Evolutionary conservation across 2,329 filamentous ascomycete genomes (phyloP), one percentile per base, ranked within the genome.

Genomic region (Beauveria bassiana): DNA sequence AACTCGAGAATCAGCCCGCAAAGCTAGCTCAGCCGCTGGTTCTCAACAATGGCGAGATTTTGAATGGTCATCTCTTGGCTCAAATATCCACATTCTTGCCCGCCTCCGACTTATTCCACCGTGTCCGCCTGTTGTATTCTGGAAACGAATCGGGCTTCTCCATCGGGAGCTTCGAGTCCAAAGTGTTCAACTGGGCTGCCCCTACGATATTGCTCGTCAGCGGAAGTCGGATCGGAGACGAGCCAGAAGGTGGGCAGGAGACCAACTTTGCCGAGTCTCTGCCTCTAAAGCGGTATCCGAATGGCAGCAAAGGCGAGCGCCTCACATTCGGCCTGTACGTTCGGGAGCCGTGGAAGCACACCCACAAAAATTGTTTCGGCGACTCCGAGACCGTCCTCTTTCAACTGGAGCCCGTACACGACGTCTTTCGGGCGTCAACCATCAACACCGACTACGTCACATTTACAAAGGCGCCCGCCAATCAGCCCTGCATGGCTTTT

Each of bases 161-260:
- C 22, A 88, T 91, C 84, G 87, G 88, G 24, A 87, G 86, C 61
- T 91, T 91, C 65, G 86, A 91, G 69, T 82, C 86, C 22, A 87
- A 86, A 66, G 86, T 90, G 3, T 89, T 91, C 74, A 89, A 91
- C 70, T 92, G 89, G 88, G 79, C 83, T 47, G 88, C 88, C 0
- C 89, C 89, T 0, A 90, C 89, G 0, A 82, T 92, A 20, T 77
- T 92, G 12, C 79, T 92, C 1, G 85, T 91, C 1, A 83, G 83
- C 22, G 89, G 89, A 22, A 83, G 80, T 4, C 80, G 86, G 6
- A 77, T 91, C 7, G 71, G 77, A 2, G 75, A 81, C 22, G 69
- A 72, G 46, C 75, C 80, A 1, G 71, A 74, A 14, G 75, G 79
- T 16, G 81, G 83, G 0, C 80, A 81, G 52, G 82, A 86, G 66